Conservation (phyloP, 257 asterid genomes). For the Jacaranda copaia region DNA sequence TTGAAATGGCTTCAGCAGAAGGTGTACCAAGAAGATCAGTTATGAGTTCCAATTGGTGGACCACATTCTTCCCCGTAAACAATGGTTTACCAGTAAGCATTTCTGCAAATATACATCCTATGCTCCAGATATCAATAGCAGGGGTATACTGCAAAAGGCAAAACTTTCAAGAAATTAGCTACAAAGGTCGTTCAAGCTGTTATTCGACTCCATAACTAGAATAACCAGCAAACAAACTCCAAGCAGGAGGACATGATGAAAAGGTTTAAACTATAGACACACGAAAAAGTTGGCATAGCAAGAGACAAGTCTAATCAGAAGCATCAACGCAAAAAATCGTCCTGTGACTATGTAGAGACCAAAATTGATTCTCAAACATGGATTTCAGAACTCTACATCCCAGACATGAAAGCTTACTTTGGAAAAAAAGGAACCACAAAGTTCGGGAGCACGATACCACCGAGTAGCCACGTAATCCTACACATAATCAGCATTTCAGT, state of each 20-base stretch:
- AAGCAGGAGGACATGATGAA: background rate
- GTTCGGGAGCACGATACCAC: slow-evolving; percentile 99
- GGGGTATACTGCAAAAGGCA: slow-evolving; percentile 80
- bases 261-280: background rate
- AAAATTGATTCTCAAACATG: background rate
- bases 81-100: slow-evolving; percentile 83
- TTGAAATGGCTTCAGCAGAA: slow-evolving; percentile 77
- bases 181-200: background rate
- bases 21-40: slow-evolving; percentile 96
- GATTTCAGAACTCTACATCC: background rate
- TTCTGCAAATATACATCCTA: slow-evolving; percentile 97
- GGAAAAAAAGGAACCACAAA: slow-evolving; percentile 97
- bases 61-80: slow-evolving; percentile 91
- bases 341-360: background rate
- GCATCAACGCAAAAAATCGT: slow-evolving; percentile 18
- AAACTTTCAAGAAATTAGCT: slow-evolving; percentile 9
- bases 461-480: slow-evolving; percentile 99
- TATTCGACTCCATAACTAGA: too few relatives aligned
- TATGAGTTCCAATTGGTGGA: slow-evolving; percentile 88
- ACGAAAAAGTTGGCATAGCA: slow-evolving; percentile 1
- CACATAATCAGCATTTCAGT: slow-evolving; percentile 37
- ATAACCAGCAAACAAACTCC: too few relatives aligned
- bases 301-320: slow-evolving; percentile 17
- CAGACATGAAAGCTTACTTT: slow-evolving; percentile 64
- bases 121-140: slow-evolving; percentile 96